Percentiles rank a stretch among this genome's conserved stretches.
phyloP scores from a whole-genome alignment of 1,284 basidiomycete genomes.

The Marasmius sp. region DNA sequence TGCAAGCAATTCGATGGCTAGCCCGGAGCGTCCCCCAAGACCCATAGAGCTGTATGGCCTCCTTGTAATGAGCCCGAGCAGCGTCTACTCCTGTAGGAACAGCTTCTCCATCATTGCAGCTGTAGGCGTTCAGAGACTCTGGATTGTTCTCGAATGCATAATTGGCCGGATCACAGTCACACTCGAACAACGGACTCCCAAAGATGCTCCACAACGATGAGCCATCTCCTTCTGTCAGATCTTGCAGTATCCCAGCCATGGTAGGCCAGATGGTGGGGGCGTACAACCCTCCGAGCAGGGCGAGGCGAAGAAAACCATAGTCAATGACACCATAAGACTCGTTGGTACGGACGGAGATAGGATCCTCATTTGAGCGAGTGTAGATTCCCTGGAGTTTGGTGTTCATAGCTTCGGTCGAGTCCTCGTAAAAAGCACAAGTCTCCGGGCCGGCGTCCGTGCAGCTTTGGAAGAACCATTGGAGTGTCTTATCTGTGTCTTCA shows the following conservation, averaged over 20 bases:
- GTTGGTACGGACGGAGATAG: conserved; percentile 14
- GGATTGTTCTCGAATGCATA: background rate
- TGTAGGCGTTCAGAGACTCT: background rate
- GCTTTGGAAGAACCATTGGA: conserved; percentile 13
- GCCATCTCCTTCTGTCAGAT: conserved; percentile 14
- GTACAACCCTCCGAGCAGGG: conserved; percentile 14
- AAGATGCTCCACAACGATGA: conserved; percentile 15
- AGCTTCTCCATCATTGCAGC: background rate
- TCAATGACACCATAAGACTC: conserved; percentile 16
- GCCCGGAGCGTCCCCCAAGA: conserved; percentile 15
- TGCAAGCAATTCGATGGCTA: conserved; percentile 8
- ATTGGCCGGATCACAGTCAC: conserved; percentile 12
- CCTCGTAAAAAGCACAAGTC: conserved; percentile 16
- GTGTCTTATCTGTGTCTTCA: conserved; percentile 10
- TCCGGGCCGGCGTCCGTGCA: conserved; percentile 17
- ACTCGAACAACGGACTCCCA: conserved; percentile 14
- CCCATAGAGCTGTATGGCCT: background rate
- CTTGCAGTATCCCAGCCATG: conserved; percentile 16
- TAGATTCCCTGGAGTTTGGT: conserved; percentile 11
- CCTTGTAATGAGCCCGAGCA: background rate
- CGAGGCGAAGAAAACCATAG: conserved; percentile 8
- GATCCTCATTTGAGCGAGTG: conserved; percentile 5
- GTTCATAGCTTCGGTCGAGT: conserved; percentile 10
- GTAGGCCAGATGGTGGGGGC: conserved; percentile 9
- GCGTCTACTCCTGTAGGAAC: background rate